Evolutionary conservation across 169 alveolate genomes (phyloP).

Genomic region (Cryptosporidium andersoni): DNA sequence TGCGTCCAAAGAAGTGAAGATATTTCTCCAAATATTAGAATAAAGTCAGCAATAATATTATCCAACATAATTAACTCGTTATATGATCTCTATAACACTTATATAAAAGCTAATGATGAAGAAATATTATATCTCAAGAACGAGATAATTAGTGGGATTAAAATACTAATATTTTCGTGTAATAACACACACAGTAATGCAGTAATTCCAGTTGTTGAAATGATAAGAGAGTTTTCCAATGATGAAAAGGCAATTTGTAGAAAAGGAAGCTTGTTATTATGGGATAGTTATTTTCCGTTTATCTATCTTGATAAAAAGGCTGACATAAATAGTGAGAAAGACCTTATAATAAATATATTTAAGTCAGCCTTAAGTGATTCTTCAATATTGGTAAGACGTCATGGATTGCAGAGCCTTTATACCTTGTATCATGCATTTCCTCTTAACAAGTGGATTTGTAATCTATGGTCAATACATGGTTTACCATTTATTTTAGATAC

Average conservation of each 20-base stretch:
- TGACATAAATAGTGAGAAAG: neutral
- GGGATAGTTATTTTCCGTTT: conserved; percentile 21
- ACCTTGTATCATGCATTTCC: conserved; percentile 24
- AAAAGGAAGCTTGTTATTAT: conserved; percentile 38
- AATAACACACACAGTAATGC: neutral
- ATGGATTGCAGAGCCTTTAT: conserved; percentile 41
- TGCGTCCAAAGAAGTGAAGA: conserved; percentile 39
- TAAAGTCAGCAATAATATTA: conserved; percentile 20
- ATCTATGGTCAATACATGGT: conserved; percentile 52
- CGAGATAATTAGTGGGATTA: neutral
- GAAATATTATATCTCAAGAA: too few relatives aligned
- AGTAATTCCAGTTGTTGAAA: conserved; percentile 22
- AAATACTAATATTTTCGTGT: neutral
- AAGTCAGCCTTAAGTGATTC: conserved; percentile 49
- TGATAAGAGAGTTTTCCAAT: neutral
- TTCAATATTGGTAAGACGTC: conserved; percentile 57
- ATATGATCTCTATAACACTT: conserved; percentile 5
- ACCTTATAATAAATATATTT: conserved; percentile 1
- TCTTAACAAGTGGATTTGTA: conserved; percentile 45
- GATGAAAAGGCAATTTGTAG: conserved; percentile 71
- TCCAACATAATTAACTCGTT: conserved; percentile 14
- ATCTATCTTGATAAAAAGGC: neutral
- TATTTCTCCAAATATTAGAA: conserved; percentile 47
- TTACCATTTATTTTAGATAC: conserved; percentile 53
- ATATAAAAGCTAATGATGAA: neutral